Evolutionary conservation across 148 eudicot species (phyloP).

Genomic region (Rhododendron williamsianum): DNA sequence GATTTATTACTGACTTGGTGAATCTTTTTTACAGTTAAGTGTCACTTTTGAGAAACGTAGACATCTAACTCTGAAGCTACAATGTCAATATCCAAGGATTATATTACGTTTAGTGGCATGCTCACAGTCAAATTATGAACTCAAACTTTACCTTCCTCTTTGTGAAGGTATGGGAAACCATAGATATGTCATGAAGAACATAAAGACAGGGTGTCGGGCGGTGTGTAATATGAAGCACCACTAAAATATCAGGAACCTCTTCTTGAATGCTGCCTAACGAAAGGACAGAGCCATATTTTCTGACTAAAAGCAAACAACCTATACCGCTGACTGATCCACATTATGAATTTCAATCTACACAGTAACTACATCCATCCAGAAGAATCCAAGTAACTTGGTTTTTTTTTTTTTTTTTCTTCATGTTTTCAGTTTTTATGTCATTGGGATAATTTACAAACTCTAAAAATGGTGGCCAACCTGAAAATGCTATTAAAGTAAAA

Average conservation of each 20-base stretch:
- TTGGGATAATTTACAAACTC: background rate
- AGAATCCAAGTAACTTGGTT: background rate
- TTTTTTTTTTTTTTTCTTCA: background rate
- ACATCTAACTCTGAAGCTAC: background rate
- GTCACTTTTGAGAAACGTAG: background rate
- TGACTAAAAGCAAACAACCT: constrained; percentile 2
- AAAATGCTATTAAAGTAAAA: background rate
- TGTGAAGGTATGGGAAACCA: background rate
- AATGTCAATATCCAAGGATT: background rate
- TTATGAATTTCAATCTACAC: background rate
- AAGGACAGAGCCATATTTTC: background rate
- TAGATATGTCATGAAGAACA: background rate
- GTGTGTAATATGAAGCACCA: background rate
- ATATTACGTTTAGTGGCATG: background rate
- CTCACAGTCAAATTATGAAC: background rate
- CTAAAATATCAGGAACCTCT: background rate
- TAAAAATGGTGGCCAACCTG: background rate
- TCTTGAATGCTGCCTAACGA: background rate
- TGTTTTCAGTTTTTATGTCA: background rate
- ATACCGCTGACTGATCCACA: background rate
- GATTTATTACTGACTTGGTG: background rate
- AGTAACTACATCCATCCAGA: background rate
- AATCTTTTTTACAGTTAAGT: background rate
- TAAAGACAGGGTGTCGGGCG: background rate
- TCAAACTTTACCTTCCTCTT: background rate